A percentile compares a stretch with the other conserved stretches of the same genome.
phyloP scores from a whole-genome alignment of 768 basidiomycete species.

The Hirschioporus abietinus region DNA sequence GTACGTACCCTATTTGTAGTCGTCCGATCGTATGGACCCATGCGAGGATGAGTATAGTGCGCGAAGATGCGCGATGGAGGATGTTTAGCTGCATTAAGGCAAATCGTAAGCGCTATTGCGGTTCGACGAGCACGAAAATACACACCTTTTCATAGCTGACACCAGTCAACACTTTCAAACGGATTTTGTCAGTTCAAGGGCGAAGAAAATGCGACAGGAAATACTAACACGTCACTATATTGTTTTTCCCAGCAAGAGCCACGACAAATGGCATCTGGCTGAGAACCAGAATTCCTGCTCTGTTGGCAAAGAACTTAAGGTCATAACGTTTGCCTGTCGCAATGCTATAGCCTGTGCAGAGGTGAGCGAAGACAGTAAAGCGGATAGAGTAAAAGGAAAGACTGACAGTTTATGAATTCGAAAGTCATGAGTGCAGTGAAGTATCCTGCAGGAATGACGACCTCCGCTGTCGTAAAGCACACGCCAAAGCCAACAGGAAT shows the following conservation, averaged over 20 bases:
- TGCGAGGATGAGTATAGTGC: constrained; percentile 11
- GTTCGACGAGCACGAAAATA: background rate
- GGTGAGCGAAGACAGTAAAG: background rate
- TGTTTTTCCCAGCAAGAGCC: constrained; percentile 45
- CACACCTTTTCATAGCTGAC: constrained; percentile 24
- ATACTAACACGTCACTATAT: constrained; percentile 34
- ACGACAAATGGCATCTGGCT: constrained; percentile 39
- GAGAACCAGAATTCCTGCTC: constrained; percentile 26
- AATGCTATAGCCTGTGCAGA: background rate
- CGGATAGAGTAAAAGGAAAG: background rate
- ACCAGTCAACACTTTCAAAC: constrained; percentile 22
- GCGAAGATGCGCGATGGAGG: constrained; percentile 14
- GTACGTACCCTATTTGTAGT: background rate
- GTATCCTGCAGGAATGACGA: constrained; percentile 30
- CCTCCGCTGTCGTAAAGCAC: constrained; percentile 32
- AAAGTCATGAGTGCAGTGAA: constrained; percentile 21
- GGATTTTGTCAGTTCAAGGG: background rate
- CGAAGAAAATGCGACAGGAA: background rate
- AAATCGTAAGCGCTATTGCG: background rate
- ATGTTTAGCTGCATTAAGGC: constrained; percentile 12
- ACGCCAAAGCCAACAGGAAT: constrained; percentile 26
- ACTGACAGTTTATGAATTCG: background rate
- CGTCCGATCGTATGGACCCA: background rate
- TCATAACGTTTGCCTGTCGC: constrained; percentile 11
- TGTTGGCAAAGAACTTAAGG: constrained; percentile 22